Conservation (phyloP, 768 basidiomycete genomes). For the Udeniomyces megalosporus region DNA sequence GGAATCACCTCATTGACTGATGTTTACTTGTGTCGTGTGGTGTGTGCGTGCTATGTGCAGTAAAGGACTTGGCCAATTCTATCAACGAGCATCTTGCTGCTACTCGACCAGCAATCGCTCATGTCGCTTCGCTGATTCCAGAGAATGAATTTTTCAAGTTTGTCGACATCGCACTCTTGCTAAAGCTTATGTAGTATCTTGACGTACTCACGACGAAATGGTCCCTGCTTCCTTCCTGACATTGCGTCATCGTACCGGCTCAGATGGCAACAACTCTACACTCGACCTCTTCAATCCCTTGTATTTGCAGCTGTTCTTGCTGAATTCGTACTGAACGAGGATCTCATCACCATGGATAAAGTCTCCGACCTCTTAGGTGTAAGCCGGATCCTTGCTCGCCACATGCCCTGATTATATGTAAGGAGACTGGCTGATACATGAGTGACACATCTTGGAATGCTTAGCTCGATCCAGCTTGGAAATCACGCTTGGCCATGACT, state of each 20-base stretch:
- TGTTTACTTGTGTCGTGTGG: not conserved
- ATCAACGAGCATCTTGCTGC: conserved; percentile 17
- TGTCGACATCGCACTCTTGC: not conserved
- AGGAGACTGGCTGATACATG: not conserved
- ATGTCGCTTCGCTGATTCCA: conserved; percentile 26
- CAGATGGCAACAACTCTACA: conserved; percentile 19
- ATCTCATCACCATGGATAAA: conserved; percentile 24
- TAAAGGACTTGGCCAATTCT: conserved; percentile 15
- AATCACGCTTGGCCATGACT: conserved; percentile 27
- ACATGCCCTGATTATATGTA: too few species aligned
- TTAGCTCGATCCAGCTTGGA: conserved; percentile 22
- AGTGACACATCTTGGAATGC: conserved; percentile 14
- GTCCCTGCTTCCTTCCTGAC: too few species aligned
- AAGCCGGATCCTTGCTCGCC: too few species aligned
- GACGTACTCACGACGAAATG: too few species aligned
- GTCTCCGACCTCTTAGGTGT: conserved; percentile 29
- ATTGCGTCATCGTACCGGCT: conserved; percentile 2
- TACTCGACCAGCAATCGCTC: conserved; percentile 7
- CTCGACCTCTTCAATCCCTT: conserved; percentile 20
- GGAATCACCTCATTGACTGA: not conserved
- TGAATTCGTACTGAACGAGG: conserved; percentile 28
- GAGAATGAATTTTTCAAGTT: conserved; percentile 29
- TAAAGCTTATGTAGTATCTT: too few species aligned
- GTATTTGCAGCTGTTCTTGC: conserved; percentile 27
- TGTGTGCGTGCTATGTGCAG: not conserved